A percentile compares a stretch with the other conserved stretches of the same genome.
phyloP scores from a whole-genome alignment of 306 rosid species.

The Pueraria montana region DNA sequence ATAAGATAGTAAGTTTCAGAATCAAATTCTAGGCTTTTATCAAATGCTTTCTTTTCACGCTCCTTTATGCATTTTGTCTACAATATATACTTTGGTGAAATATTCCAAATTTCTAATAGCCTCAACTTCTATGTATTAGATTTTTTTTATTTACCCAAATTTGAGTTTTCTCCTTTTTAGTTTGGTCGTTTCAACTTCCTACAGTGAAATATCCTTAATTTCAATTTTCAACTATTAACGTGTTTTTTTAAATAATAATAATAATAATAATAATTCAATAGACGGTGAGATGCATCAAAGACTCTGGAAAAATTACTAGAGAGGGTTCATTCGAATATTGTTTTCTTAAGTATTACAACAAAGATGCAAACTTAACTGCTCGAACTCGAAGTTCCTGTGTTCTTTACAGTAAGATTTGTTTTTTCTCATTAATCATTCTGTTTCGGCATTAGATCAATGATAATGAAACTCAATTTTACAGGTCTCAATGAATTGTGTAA shows the following conservation, averaged over 20 bases:
- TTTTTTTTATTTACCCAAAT: not conserved
- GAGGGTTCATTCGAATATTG: not conserved
- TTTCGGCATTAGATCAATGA: not conserved
- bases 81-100: not conserved
- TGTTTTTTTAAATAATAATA: not conserved
- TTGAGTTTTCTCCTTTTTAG: not conserved
- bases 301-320: not conserved
- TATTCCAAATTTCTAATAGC: not conserved
- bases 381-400: not conserved
- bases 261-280: not conserved
- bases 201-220: not conserved
- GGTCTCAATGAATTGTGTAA: conserved; percentile 81
- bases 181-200: not conserved
- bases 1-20: conserved; percentile 4
- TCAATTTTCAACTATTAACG: not conserved
- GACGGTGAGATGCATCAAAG: not conserved
- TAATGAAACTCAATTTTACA: conserved; percentile 44
- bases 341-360: not conserved
- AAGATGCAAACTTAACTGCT: not conserved
- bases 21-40: not conserved
- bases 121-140: not conserved
- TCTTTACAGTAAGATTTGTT: not conserved
- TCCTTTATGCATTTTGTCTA: conserved; percentile 5
- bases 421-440: not conserved
- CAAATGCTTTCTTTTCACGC: not conserved